A percentile compares a stretch with the other conserved stretches of the same genome.
phyloP scores from a whole-genome alignment of 73 alveolate species.

The Tetrahymena borealis region DNA sequence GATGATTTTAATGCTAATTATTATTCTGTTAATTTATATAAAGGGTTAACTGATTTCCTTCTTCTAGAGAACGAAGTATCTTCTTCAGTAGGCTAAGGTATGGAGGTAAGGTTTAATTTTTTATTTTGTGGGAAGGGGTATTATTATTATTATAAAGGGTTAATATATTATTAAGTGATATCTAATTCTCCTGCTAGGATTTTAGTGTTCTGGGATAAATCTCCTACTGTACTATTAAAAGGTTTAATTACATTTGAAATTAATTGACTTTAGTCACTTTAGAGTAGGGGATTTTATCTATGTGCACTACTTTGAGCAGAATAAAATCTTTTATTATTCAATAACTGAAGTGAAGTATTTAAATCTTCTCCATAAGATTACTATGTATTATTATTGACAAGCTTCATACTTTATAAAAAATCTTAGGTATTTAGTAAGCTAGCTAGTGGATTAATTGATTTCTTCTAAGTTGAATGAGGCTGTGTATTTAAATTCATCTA shows the following conservation, averaged over 20 bases:
- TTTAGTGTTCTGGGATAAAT: no score
- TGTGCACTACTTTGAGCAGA: not conserved
- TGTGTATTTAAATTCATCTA: not conserved
- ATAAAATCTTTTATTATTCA: no score
- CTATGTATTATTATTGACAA: not conserved
- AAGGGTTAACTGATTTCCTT: not conserved
- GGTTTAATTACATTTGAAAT: not conserved
- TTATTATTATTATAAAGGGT: no score
- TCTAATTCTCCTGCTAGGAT: no score
- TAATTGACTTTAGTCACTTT: not conserved
- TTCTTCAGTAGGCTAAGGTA: no score
- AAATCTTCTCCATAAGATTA: not conserved
- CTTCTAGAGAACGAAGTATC: no score
- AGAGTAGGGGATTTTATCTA: not conserved
- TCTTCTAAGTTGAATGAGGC: not conserved
- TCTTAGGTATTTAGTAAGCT: not conserved
- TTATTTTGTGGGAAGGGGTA: no score
- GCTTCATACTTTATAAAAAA: not conserved
- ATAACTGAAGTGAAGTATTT: no score
- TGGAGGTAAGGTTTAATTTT: no score
- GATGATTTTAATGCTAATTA: not conserved
- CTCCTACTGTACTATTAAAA: no score
- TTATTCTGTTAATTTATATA: not conserved
- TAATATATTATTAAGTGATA: no score
- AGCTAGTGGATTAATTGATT: not conserved